Evolutionary conservation across 2,329 filamentous ascomycete species (phyloP), one percentile per base, ranked within the genome.

Genomic region (Colletotrichum spaethianum): DNA sequence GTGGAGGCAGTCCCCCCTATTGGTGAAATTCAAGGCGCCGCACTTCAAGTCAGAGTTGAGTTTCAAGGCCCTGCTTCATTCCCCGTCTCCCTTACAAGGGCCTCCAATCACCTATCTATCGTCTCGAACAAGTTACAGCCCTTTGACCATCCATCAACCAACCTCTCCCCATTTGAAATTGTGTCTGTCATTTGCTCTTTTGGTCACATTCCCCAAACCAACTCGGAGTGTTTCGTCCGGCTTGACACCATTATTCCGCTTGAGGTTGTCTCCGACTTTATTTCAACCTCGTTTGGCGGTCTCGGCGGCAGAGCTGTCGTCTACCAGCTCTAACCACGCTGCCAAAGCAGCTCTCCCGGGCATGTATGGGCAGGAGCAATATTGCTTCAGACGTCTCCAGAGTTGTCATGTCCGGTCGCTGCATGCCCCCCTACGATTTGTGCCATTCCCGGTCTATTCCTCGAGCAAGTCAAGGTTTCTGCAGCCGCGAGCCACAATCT

Each of bases 351-450:
- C 55, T 26, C 8, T 33, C n/a, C n/a, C 40, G 63, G 63, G 57
- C 48, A 67, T 63, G 48, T 20, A 44, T 23, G 57, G 53, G 56
- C 46, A 67, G 23, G 48, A 62, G 57, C n/a, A 28, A 55, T 23
- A 40, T 42, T 44, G 38, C 57, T 62, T 28, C 38, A 67, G 23
- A 38, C 26, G 23, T 26, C 26, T 55, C 23, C 28, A 31, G 40
- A 57, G 31, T 44, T 50, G 20, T 31, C 20, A 28, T 63, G 36
- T 20, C 28, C 48, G n/a, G 16, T 38, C 48, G 36, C 12, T 59
- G 7, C 16, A 23, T 53, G n/a, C 44, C 26, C 40, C 14, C 26
- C 3, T 61, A n/a, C 42, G n/a, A 7, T 31, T 18, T 20, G n/a
- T 23, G 23, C 42, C n/a, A 50, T 12, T 18, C 44, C 4, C 8